Conservation (phyloP, 192 early-diverging fungal species). For the Chytriomyces sp. region DNA sequence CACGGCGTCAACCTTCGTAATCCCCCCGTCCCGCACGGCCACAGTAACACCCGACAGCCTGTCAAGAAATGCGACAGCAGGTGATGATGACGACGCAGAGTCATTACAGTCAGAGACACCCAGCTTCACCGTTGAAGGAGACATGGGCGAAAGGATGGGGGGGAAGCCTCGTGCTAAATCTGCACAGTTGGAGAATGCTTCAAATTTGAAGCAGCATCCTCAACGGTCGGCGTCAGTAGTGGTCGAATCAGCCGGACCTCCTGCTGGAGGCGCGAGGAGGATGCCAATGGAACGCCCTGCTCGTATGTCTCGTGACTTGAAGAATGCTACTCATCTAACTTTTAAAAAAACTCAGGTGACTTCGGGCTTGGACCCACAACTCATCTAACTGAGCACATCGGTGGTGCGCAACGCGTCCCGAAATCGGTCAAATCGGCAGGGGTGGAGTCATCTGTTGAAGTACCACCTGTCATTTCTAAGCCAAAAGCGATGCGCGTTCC, state of each 20-base stretch:
- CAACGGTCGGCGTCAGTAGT: background rate
- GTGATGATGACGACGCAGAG: conserved; percentile 19
- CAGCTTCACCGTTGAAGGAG: conserved; percentile 7
- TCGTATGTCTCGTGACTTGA: background rate
- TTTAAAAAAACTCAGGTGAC: background rate
- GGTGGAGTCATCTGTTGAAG: background rate
- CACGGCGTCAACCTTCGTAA: background rate
- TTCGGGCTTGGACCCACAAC: background rate
- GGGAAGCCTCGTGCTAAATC: background rate
- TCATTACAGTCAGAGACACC: conserved; percentile 28
- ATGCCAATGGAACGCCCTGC: background rate
- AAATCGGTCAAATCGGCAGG: background rate
- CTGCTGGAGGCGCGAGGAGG: background rate
- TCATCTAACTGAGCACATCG: conserved; percentile 24
- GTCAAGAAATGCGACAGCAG: background rate
- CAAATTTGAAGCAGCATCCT: background rate
- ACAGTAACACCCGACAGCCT: conserved; percentile 22
- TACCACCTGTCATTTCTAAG: background rate
- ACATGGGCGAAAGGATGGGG: too few relatives aligned
- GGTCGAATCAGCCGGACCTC: background rate
- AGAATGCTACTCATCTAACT: background rate
- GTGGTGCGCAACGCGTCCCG: conserved; percentile 26
- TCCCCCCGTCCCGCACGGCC: background rate
- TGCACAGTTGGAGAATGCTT: background rate
- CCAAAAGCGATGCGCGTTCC: conserved; percentile 16